phyloP scores from a whole-genome alignment of 179 eudicot genomes.

The Silene coronaria region DNA sequence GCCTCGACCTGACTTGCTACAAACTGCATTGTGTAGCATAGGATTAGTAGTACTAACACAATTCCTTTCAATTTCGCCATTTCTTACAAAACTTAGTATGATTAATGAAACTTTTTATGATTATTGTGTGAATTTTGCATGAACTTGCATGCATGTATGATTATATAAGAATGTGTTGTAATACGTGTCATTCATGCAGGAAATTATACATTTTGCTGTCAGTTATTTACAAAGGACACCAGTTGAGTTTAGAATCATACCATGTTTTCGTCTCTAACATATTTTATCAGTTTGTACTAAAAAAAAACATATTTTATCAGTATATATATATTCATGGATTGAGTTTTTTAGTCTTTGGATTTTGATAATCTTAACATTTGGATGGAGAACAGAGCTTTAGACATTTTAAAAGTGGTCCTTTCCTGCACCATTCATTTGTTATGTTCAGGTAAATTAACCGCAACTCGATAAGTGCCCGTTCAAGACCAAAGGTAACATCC shows the following conservation, averaged over 20 bases:
- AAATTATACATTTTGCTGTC: constrained; percentile 18
- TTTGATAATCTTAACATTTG: background rate
- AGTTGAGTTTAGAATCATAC: constrained; percentile 5
- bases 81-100: background rate
- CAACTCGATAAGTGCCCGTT: too few relatives aligned
- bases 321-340: background rate
- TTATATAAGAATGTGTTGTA: constrained; percentile 1
- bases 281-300: background rate
- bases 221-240: constrained; percentile 17
- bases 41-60: constrained; percentile 25
- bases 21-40: constrained; percentile 26
- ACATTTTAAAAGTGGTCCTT: background rate
- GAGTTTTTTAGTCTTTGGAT: background rate
- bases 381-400: background rate
- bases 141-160: background rate
- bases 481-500: too few relatives aligned
- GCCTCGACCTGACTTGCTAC: constrained; percentile 14
- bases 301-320: background rate
- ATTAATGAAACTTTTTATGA: too few relatives aligned
- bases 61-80: constrained; percentile 25
- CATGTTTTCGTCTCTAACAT: background rate
- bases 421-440: too few relatives aligned
- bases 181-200: constrained; percentile 34
- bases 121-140: background rate
- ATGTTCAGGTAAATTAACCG: too few relatives aligned